A percentile compares a stretch with the other conserved stretches of the same genome.
These are phyloP conservation scores for Cladorrhinum sp. DNA, from an alignment of 2,329 filamentous ascomycete genomes.

Conservation along the genomic window DNA sequence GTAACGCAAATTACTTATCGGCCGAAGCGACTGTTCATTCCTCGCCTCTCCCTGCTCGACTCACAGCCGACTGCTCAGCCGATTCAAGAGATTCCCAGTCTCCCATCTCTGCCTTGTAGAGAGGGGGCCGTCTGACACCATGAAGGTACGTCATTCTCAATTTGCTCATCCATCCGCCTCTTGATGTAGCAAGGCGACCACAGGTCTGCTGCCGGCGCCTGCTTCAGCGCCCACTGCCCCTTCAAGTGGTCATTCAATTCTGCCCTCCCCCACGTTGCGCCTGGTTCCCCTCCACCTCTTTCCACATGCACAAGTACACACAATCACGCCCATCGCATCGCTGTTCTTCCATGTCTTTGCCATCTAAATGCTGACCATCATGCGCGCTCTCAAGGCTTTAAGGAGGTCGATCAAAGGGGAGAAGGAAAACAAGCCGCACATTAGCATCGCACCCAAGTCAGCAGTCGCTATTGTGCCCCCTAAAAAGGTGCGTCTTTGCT, in stretches of 20 bases:
- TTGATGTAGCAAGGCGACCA: conserved; percentile 3
- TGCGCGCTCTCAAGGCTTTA: conserved; percentile 62
- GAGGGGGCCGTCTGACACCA: conserved; percentile 24
- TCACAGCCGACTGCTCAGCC: background rate
- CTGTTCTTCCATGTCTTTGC: background rate
- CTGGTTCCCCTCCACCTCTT: background rate
- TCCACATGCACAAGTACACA: background rate
- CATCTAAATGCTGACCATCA: conserved; percentile 38
- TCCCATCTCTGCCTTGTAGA: background rate
- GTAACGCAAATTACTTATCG: conserved; percentile 22
- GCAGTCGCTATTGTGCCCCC: conserved; percentile 86
- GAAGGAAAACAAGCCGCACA: conserved; percentile 70
- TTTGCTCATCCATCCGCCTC: conserved; percentile 8
- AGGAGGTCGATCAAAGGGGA: conserved; percentile 88
- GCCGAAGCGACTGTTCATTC: conserved; percentile 19
- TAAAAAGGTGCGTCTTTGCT: conserved; percentile 70
- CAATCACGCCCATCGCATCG: background rate
- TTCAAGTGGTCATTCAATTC: conserved; percentile 4
- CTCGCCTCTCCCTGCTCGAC: conserved; percentile 7
- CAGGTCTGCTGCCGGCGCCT: conserved; percentile 10
- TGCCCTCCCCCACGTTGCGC: background rate
- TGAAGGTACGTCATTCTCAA: conserved; percentile 31
- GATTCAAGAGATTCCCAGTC: conserved; percentile 4
- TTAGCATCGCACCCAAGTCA: conserved; percentile 79
- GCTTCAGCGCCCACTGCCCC: conserved; percentile 7